Evolutionary conservation across 371 early-diverging fungal genomes (phyloP).

Genomic region (Mucor sp.): DNA sequence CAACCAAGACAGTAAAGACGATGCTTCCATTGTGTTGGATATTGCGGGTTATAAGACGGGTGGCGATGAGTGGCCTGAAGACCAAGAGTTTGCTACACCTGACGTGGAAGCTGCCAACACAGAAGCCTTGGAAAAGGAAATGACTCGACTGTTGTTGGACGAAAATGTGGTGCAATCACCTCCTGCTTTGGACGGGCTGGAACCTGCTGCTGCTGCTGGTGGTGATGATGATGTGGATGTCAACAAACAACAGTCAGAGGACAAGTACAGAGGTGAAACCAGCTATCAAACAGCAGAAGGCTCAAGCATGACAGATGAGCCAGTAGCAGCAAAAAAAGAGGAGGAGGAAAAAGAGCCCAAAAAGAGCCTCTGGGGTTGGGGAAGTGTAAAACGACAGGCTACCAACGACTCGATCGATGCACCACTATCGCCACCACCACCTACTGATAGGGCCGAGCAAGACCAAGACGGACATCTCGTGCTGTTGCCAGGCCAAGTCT

Average conservation of each 20-base stretch:
- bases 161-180: neutral
- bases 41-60: slow-evolving; percentile 65
- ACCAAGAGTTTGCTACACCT: neutral
- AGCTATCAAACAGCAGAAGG: neutral
- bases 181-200: neutral
- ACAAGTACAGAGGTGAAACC: neutral
- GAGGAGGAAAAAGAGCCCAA: neutral
- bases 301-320: neutral
- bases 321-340: neutral
- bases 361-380: slow-evolving; percentile 38
- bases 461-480: slow-evolving; percentile 13
- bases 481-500: slow-evolving; percentile 27
- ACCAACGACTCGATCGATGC: slow-evolving; percentile 10
- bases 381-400: slow-evolving; percentile 14
- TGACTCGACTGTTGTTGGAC: neutral
- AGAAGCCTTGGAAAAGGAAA: neutral
- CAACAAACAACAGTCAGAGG: neutral
- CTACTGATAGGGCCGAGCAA: neutral
- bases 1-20: slow-evolving; percentile 24
- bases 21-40: slow-evolving; percentile 55
- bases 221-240: neutral
- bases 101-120: neutral
- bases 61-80: slow-evolving; percentile 3
- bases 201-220: too few relatives aligned
- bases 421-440: slow-evolving; percentile 4